Evolutionary conservation across 768 basidiomycete genomes (phyloP).

Genomic region (Pisolithus tinctorius): DNA sequence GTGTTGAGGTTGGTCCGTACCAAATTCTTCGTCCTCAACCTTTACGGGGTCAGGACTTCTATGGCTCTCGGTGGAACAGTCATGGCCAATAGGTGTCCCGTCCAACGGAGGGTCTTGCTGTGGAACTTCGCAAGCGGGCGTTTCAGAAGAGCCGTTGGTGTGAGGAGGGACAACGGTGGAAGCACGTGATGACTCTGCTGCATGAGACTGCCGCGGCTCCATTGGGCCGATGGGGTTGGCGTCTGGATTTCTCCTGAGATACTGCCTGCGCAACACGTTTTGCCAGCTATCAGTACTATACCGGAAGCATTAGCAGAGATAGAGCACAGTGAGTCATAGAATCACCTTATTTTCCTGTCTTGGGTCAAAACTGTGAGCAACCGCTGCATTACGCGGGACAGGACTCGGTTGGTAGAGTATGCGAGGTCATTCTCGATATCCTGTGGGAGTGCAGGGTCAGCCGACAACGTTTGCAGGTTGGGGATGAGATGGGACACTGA

Average conservation of each 20-base stretch:
- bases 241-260: slow-evolving; percentile 62
- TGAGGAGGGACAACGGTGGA: slow-evolving; percentile 17
- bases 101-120: slow-evolving; percentile 7
- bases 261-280: slow-evolving; percentile 68
- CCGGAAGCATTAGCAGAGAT: slow-evolving; percentile 11
- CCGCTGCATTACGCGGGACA: slow-evolving; percentile 70
- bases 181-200: slow-evolving; percentile 24
- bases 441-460: slow-evolving; percentile 31
- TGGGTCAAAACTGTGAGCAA: slow-evolving; percentile 69
- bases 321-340: slow-evolving; percentile 14
- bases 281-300: slow-evolving; percentile 73
- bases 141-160: slow-evolving; percentile 4
- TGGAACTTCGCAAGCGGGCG: slow-evolving; percentile 3
- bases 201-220: slow-evolving; percentile 16
- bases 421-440: slow-evolving; percentile 75
- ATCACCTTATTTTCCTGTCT: slow-evolving; percentile 72
- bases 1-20: slow-evolving; percentile 12
- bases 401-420: slow-evolving; percentile 47
- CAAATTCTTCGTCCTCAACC: slow-evolving; percentile 16
- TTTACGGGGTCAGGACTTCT: slow-evolving; percentile 8
- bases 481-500: slow-evolving; percentile 27
- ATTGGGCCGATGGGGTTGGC: slow-evolving; percentile 65
- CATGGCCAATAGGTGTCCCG: background rate
- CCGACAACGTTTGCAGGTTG: background rate
- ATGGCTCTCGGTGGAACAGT: slow-evolving; percentile 1